Conservation (phyloP, 768 basidiomycete species). For the Atractiella rhizophila region DNA sequence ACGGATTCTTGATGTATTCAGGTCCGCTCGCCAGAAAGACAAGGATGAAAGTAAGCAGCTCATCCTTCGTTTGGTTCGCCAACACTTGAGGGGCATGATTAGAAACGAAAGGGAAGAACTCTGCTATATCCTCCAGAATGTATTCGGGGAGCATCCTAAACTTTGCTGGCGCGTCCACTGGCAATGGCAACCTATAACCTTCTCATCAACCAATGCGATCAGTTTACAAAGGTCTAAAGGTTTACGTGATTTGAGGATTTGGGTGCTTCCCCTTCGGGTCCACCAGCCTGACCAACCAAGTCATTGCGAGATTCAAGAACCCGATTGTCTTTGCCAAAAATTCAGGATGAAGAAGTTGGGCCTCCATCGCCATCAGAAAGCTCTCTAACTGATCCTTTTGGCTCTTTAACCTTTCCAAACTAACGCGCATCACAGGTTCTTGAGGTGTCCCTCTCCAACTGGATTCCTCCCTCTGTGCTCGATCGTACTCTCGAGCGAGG, state of each 20-base stretch:
- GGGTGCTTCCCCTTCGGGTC: slow-evolving; percentile 64
- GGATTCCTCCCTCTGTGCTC: slow-evolving; percentile 47
- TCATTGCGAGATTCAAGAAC: slow-evolving; percentile 72
- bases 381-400: slow-evolving; percentile 16
- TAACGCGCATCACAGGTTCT: slow-evolving; percentile 50
- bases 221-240: slow-evolving; percentile 8
- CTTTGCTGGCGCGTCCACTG: slow-evolving; percentile 52
- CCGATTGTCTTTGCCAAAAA: slow-evolving; percentile 49
- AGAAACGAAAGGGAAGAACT: slow-evolving; percentile 59
- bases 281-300: slow-evolving; percentile 74
- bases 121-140: slow-evolving; percentile 74
- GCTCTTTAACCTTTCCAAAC: slow-evolving; percentile 51
- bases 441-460: slow-evolving; percentile 53
- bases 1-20: slow-evolving; percentile 98
- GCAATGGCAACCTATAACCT: slow-evolving; percentile 66
- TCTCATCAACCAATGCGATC: slow-evolving; percentile 19
- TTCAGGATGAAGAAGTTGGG: slow-evolving; percentile 66
- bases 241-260: slow-evolving; percentile 38
- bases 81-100: slow-evolving; percentile 44
- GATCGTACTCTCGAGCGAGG: slow-evolving; percentile 42
- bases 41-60: slow-evolving; percentile 60
- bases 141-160: slow-evolving; percentile 85
- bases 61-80: slow-evolving; percentile 57
- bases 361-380: slow-evolving; percentile 44
- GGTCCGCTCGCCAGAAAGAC: slow-evolving; percentile 84